phyloP scores from a whole-genome alignment of 2,329 filamentous ascomycete species.

The Aureobasidium melanogenum region DNA sequence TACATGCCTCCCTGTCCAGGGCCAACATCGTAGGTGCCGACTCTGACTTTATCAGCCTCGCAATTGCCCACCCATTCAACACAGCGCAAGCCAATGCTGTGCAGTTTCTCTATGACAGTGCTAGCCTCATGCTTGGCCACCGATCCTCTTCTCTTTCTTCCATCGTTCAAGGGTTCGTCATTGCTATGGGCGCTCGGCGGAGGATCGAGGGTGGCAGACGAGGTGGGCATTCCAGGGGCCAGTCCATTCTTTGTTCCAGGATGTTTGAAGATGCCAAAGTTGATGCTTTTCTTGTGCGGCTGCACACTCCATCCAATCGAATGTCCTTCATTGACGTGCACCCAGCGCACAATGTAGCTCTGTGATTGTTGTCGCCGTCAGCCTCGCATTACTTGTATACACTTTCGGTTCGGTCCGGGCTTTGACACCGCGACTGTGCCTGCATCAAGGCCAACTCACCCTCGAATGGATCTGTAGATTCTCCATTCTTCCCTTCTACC shows the following conservation, averaged over 20 bases:
- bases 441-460: neutral
- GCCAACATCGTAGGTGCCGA: constrained; percentile 76
- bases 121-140: constrained; percentile 41
- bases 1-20: constrained; percentile 80
- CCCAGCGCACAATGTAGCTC: constrained; percentile 98
- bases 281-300: constrained; percentile 96
- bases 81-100: constrained; percentile 52
- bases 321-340: constrained; percentile 79
- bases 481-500: constrained; percentile 4
- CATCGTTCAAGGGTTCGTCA: constrained; percentile 49
- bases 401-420: constrained; percentile 5
- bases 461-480: constrained; percentile 13
- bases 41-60: constrained; percentile 89
- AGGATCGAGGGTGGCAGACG: constrained; percentile 32
- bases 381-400: neutral
- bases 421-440: neutral
- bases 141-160: constrained; percentile 22
- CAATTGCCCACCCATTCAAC: constrained; percentile 84
- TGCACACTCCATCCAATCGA: constrained; percentile 97
- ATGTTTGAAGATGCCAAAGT: constrained; percentile 97
- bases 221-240: constrained; percentile 27
- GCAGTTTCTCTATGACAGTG: constrained; percentile 58
- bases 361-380: constrained; percentile 29
- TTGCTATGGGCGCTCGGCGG: constrained; percentile 35
- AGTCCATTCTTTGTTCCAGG: constrained; percentile 61